Percentiles rank a stretch among this genome's conserved stretches.
Evolutionary conservation across 169 alveolate genomes (phyloP).

Genomic region (Plasmodium vinckei): DNA sequence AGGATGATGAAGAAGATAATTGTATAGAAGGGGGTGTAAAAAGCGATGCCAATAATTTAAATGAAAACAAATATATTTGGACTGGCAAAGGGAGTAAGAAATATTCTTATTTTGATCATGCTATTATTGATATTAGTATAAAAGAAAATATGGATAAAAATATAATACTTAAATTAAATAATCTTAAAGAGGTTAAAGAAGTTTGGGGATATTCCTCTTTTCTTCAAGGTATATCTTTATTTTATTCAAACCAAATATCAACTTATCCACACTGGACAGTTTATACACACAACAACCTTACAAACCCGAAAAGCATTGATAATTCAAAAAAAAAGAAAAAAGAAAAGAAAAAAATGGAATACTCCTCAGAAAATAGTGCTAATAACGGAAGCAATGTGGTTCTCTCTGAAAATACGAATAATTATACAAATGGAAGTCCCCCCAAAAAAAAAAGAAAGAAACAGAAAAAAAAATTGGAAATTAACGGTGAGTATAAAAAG

Average conservation of each 20-base stretch:
- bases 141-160: constrained; percentile 14
- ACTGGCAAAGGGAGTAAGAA: constrained; percentile 9
- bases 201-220: constrained; percentile 70
- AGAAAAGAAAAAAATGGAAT: background rate
- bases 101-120: constrained; percentile 57
- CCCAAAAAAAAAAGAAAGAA: background rate
- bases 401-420: constrained; percentile 1
- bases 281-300: constrained; percentile 25
- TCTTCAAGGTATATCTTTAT: constrained; percentile 58
- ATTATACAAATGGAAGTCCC: background rate
- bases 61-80: background rate
- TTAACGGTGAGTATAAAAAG: constrained; percentile 24
- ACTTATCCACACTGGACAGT: constrained; percentile 66
- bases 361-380: background rate
- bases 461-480: background rate
- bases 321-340: background rate
- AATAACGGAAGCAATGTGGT: background rate
- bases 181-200: constrained; percentile 20
- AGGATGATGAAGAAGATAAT: constrained; percentile 12
- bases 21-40: background rate
- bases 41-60: background rate
- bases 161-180: constrained; percentile 16
- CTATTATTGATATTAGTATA: constrained; percentile 45
- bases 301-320: background rate
- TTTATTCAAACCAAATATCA: constrained; percentile 26